Conservation (phyloP, 2,329 filamentous ascomycete genomes). For the Fonsecaea pedrosoi region DNA sequence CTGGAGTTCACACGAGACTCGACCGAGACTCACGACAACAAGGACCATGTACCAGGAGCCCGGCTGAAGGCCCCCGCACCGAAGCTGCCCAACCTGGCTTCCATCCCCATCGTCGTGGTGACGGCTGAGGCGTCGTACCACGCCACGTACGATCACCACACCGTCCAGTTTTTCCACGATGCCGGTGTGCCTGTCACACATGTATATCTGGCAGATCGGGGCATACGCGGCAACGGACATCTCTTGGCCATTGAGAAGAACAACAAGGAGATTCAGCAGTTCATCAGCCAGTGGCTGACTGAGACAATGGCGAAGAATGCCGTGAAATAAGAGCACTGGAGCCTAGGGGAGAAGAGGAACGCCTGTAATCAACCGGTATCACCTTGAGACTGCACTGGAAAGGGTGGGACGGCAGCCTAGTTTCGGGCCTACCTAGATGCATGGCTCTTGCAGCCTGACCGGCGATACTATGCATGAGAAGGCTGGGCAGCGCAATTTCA, state of each 20-base stretch:
- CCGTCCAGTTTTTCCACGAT: conserved; percentile 59
- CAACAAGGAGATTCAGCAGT: conserved; percentile 24
- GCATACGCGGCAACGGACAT: conserved; percentile 63
- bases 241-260: conserved; percentile 34
- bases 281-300: conserved; percentile 19
- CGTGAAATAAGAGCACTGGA: background rate
- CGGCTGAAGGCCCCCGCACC: conserved; percentile 49
- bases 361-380: background rate
- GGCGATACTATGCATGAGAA: background rate
- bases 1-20: conserved; percentile 32
- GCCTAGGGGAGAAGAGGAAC: background rate
- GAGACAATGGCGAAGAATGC: conserved; percentile 1
- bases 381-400: background rate
- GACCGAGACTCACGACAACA: background rate
- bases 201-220: conserved; percentile 53
- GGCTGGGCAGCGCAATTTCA: background rate
- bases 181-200: conserved; percentile 56
- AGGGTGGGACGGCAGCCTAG: background rate
- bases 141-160: conserved; percentile 62
- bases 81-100: conserved; percentile 56
- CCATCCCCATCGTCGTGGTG: conserved; percentile 58
- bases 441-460: background rate
- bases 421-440: too few relatives aligned
- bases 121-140: conserved; percentile 63
- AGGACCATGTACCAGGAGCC: conserved; percentile 10